Base-by-base conservation (phyloP, 768 basidiomycete species). In the Dioszegia hungarica region DNA sequence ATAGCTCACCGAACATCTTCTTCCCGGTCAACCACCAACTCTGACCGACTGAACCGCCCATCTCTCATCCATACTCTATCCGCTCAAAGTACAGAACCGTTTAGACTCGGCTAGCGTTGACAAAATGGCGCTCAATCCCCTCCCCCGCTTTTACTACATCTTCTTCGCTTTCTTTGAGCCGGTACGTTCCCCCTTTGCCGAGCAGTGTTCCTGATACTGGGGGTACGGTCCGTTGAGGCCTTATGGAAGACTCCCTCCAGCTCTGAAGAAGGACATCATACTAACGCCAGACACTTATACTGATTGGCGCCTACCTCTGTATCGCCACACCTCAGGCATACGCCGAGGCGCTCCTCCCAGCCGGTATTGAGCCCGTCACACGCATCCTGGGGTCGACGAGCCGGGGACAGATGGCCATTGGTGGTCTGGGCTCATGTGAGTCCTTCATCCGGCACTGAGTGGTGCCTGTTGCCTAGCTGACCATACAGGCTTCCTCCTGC, bases 81-180 rank as follows among this genome's bases (percentile, higher is more conserved):
- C n/a, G n/a, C n/a, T n/a, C n/a, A n/a, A n/a, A n/a, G n/a, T n/a
- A n/a, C n/a, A n/a, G n/a, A n/a, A n/a, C n/a, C n/a, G n/a, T n/a
- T n/a, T n/a, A n/a, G n/a, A n/a, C n/a, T n/a, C n/a, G n/a, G n/a
- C n/a, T n/a, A n/a, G n/a, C n/a, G n/a, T n/a, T 24, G 3, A 47
- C 45, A 47, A 19, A 6, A 47, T 47, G 49, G 20, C 49, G 9
- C n/a, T 22, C 36, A 39, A 54, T 27, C 58, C 63, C 11, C 53
- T 70, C 0, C 68, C 68, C 11, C 20, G 15, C 9, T n/a, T 34
- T 12, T 67, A 68, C 49, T 72, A 68, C 59, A 67, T 67, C 52
- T 68, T 68, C 51, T 72, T 74, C 57, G 65, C 58, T 56, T 38
- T 66, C 12, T 49, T 65, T 20, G 73, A 74, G 48, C 70, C 73